Base-by-base conservation (phyloP, 345 rosid genomes). In the Melaleuca quinquenervia region DNA sequence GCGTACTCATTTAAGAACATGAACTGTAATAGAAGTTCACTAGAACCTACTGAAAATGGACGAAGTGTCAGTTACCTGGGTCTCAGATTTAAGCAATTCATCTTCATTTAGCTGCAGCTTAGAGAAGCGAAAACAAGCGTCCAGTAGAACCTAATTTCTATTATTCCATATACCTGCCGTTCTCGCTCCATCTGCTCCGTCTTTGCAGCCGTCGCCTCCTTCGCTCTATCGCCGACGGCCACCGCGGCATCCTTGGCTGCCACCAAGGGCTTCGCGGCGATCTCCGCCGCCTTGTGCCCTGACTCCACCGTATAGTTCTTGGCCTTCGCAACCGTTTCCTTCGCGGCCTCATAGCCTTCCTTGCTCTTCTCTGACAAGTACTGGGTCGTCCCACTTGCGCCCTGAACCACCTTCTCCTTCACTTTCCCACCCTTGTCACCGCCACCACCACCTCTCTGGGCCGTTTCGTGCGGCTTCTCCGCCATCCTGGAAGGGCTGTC, bases 121-220 rank as follows among this genome's bases (percentile, higher is more conserved):
- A 64, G 32, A 8, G 45, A 20, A 64, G 76, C 12, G 76, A 32
- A 64, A 64, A 32, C 76, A 64, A 16, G 45, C 16, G 76, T 64
- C 76, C 24, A 32, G 24, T 64, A 32, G 45, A 64, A 32, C 45
- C 76, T 8, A 9, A 1, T 32, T 22, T 64, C 76, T 82, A 6
- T 44, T 53, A 2, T 45, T 48, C 36, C 83, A 80, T 48, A 94
- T 82, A 88, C 93, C 96, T 1, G 86, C 93, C 0, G 94, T 52
- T 82, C 84, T 50, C 24, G 84, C 45, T 32, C 90, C 87, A 93
- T 94, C 52, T 84, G 75, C 54, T 92, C 96, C 0, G 93, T 92
- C 21, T 90, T 88, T 18, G 82, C 90, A 7, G 89, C 93, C 0
- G 89, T 90, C 27, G 91, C 89, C 5, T 83, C 90, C 44, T 54